Evolutionary conservation across 495 filamentous ascomycete genomes (phyloP), one percentile per base, ranked within the genome.

Genomic region (Xeromyces bisporus): DNA sequence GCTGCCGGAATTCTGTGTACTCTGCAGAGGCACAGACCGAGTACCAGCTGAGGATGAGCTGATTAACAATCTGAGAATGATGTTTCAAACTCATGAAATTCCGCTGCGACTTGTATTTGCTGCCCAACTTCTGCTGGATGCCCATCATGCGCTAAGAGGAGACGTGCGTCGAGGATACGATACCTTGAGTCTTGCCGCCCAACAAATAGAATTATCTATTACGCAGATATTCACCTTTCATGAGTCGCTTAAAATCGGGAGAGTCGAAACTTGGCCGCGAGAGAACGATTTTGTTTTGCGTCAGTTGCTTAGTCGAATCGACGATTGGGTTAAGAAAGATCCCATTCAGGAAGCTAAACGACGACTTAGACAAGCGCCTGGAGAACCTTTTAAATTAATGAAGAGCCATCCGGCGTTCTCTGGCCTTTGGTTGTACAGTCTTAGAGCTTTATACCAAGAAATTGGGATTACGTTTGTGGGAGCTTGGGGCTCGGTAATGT

Each of bases 401-500:
- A 36, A 40, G 21, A 25, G 30, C 3, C 38, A 61, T 26, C 45
- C 31, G 15, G 18, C 57, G 6, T 41, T 57, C 4, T 45, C 47
- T 27, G 58, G 60, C 2, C 43, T 62, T 6, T 36, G 46, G 5
- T 31, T 51, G 8, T 54, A 50, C 31, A 26, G 36, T 10, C 40
- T 48, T 10, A 54, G 53, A 15, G 23, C 26, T 1, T 21, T 18
- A 2, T 29, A 37, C 6, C 43, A 52, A 34, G 36, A 48, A 6
- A 10, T 42, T 2, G 48, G 53, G 1, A 18, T 60, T 10, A 36
- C 31, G 3, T 38, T 56, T 23, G 43, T 35, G 7, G 46, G 54
- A 15, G 44, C 53, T 3, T 61, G 42, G 46, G 50, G 51, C 8
- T 56, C 58, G 3, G 43, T 61, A 6, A 25, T 46, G 2, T 52